Base-by-base conservation (phyloP, 2,329 filamentous ascomycete genomes). In the Colletotrichum australisinense region DNA sequence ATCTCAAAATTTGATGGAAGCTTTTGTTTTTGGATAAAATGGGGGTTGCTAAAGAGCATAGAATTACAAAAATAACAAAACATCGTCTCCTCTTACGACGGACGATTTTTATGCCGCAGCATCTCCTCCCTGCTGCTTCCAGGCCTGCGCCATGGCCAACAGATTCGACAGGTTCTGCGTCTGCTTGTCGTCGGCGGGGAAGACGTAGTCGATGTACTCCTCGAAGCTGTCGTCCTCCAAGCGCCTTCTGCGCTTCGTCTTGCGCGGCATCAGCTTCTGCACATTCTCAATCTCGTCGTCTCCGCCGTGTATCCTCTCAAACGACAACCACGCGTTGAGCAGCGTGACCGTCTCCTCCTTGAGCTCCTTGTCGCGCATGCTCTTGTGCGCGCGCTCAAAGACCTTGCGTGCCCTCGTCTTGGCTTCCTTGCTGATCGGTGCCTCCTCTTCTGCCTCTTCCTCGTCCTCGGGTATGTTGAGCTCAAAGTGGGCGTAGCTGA, bases 401-500 rank as follows among this genome's bases (percentile, higher is more conserved):
- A 99, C 87, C 75, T 89, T 90, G 77, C 97, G 91, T 4, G 96
- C 95, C 59, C 95, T 91, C 16, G 85, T 84, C 86, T 97, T 98
- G 76, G 96, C 95, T 72, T 92, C 92, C 26, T 97, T 94, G 83
- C 93, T 95, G 79, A 97, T 89, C 2, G 84, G 92, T 84, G 79
- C 91, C 86, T 93, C 91, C 73, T 92, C 90, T 24, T 90, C 89
- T 4, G 84, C 85, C 55, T 89, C 89, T 60, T 90, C 89, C 53
- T 91, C 90, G 65, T 91, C 89, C 70, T 97, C 95, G 57, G 95
- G 95, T 0, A 98, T 92, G 81, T 97, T 96, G 86, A 98, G 94
- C 84, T 99, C 97, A 80, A 99, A 98, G 82, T 97, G 94, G n/a
- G 97, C 97, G 84, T 96, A 99, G 82, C 94, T 96, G 83, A 97